Evolutionary conservation across 768 basidiomycete species (phyloP), one percentile per base, ranked within the genome.

Genomic region (Nevesoporus exiguus): DNA sequence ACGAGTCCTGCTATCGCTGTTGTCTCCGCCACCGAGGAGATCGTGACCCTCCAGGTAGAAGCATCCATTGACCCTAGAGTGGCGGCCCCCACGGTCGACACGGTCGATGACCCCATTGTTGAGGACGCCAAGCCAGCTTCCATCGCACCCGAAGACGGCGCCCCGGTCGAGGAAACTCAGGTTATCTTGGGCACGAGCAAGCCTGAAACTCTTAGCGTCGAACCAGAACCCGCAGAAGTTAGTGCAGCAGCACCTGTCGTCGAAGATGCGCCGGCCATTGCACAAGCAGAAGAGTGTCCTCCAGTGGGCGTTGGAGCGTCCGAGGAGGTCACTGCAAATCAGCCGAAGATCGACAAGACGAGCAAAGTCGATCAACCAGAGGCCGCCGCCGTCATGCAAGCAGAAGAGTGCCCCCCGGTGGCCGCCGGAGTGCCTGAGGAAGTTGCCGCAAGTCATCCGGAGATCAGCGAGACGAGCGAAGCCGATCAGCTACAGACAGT

Each of bases 1-100:
- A 40, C 36, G 48, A 39, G 22, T 10, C 6, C 30, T 19, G 15
- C 43, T 27, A 15, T 14, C 24, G 33, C 30, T 43, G 29, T 8
- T 34, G n/a, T 34, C 31, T 29, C 36, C 39, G 51, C 22, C 7
- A 15, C 55, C 48, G 47, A 52, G 22, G 51, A 52, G 42, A 40
- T 45, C 27, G 11, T 24, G 17, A 29, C 37, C 27, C 33, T 25
- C 25, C 7, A 46, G 46, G 55, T 40, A 45, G 52, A 60, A 24
- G 34, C 5, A 41, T 31, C 36, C 14, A 4, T 22, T 7, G 45
- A 29, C 17, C 11, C 9, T 24, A n/a, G 22, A 19, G 36, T 8
- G 36, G 27, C 24, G 25, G 25, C 24, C 5, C 10, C 25, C 24
- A 19, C 27, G 29, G 33, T 13, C 0, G 34, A 46, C n/a, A 37